Evolutionary conservation across 306 rosid genomes (phyloP).

Genomic region (Sechiopsis laciniata): DNA sequence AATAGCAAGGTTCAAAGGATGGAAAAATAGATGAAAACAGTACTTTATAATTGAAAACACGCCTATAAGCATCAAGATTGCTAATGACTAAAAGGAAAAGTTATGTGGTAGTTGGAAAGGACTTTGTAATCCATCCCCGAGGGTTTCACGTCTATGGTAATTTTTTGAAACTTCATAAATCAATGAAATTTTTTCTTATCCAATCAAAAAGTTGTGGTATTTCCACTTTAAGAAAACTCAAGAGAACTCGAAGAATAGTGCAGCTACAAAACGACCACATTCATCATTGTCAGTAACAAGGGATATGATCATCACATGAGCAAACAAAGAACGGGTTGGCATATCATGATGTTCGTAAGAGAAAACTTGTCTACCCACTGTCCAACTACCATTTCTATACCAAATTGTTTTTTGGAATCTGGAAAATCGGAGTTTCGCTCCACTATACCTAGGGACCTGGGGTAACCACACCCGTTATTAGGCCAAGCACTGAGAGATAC

Average conservation of each 20-base stretch:
- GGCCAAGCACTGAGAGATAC: no score
- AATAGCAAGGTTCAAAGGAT: background rate
- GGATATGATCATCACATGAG: background rate
- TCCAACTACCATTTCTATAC: background rate
- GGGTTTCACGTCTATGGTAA: no score
- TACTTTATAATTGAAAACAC: background rate
- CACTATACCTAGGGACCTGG: no score
- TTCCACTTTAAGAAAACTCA: background rate
- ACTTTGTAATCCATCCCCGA: no score
- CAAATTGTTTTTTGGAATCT: no score
- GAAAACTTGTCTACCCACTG: background rate
- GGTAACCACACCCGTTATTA: no score
- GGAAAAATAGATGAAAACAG: background rate
- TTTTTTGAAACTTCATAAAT: no score
- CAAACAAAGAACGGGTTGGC: background rate
- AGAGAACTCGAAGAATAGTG: background rate
- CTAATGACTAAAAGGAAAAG: slow-evolving; percentile 1
- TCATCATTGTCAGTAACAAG: background rate
- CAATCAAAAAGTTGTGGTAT: background rate
- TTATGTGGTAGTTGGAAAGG: no score
- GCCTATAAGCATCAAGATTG: background rate
- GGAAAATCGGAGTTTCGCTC: no score
- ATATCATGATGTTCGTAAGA: background rate
- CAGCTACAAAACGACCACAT: slow-evolving; percentile 2
- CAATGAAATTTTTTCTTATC: no score